phyloP scores from a whole-genome alignment of 331 rosid genomes.

The Ulmus americana region DNA sequence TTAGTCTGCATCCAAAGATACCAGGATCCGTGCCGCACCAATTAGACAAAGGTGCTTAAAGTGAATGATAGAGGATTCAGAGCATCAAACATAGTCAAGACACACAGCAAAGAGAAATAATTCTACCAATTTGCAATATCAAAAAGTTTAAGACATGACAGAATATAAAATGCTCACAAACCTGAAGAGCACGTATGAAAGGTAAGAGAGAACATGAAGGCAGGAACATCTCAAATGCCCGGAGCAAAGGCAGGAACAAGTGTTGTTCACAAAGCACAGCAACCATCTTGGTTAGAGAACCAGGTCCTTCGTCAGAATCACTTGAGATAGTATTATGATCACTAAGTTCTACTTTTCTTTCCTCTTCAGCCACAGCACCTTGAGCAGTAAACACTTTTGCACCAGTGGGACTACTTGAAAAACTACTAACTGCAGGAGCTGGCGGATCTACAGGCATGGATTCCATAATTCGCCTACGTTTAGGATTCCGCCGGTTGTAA shows the following conservation, averaged over 20 bases:
- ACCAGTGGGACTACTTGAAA: constrained; percentile 37
- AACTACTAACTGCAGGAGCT: constrained; percentile 30
- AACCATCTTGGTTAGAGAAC: constrained; percentile 83
- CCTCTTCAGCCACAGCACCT: constrained; percentile 33
- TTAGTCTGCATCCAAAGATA: background rate
- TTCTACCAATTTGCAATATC: constrained; percentile 16
- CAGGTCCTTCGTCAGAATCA: constrained; percentile 61
- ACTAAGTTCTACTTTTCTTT: constrained; percentile 36
- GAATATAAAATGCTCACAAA: constrained; percentile 33
- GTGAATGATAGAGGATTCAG: background rate
- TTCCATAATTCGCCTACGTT: constrained; percentile 64
- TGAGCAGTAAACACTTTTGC: constrained; percentile 38
- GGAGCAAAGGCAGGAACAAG: constrained; percentile 77
- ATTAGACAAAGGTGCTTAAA: background rate
- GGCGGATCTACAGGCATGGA: constrained; percentile 37
- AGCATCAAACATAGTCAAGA: constrained; percentile 1
- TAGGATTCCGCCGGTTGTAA: constrained; percentile 71
- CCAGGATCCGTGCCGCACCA: background rate
- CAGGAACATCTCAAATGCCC: constrained; percentile 97
- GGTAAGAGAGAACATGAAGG: constrained; percentile 88
- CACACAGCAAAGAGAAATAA: constrained; percentile 14
- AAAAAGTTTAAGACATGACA: constrained; percentile 13
- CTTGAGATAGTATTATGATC: constrained; percentile 24
- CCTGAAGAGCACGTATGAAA: constrained; percentile 95
- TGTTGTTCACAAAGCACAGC: constrained; percentile 88